Evolutionary conservation across 805 yeast genomes (phyloP).

Genomic region (Cyberlindnera americana): DNA sequence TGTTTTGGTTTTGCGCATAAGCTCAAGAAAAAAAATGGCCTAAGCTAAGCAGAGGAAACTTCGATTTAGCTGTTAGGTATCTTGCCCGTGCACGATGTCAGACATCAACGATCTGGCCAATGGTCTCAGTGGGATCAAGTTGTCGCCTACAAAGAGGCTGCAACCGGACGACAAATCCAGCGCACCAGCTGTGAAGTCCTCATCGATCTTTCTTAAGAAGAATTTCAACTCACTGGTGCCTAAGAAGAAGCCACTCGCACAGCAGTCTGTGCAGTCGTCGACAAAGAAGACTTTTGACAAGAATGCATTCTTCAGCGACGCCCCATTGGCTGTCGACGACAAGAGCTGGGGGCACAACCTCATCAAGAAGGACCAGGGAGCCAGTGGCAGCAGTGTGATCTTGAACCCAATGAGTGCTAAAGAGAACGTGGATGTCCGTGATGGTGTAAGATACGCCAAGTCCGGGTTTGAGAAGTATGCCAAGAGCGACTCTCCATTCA

Average conservation of each 20-base stretch:
- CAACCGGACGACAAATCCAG: conserved; percentile 7
- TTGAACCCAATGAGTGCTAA: conserved; percentile 10
- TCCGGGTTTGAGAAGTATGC: conserved; percentile 21
- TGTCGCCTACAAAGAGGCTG: conserved; percentile 15
- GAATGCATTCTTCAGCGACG: conserved; percentile 17
- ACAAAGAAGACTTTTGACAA: conserved; percentile 14
- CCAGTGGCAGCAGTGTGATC: conserved; percentile 8
- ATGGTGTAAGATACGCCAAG: conserved; percentile 8
- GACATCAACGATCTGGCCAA: conserved; percentile 8
- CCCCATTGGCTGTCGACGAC: conserved; percentile 24
- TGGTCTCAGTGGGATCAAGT: conserved; percentile 10
- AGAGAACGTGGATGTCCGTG: conserved; percentile 10
- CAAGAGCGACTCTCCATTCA: conserved; percentile 21
- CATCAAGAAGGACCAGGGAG: conserved; percentile 6
- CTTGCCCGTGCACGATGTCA: too few species aligned
- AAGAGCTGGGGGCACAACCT: conserved; percentile 22
- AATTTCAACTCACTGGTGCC: conserved; percentile 18
- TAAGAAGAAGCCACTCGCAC: conserved; percentile 10
- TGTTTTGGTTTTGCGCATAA: background rate
- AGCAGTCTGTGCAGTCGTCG: background rate
- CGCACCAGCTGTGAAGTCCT: conserved; percentile 14
- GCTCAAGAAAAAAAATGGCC: too few species aligned
- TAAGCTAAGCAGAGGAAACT: too few species aligned
- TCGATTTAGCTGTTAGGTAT: too few species aligned
- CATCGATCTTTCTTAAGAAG: conserved; percentile 22